These are phyloP conservation scores for Acanthamoeba pearcei DNA, from an alignment of 208 protist genomes.

Conservation along the genomic window DNA sequence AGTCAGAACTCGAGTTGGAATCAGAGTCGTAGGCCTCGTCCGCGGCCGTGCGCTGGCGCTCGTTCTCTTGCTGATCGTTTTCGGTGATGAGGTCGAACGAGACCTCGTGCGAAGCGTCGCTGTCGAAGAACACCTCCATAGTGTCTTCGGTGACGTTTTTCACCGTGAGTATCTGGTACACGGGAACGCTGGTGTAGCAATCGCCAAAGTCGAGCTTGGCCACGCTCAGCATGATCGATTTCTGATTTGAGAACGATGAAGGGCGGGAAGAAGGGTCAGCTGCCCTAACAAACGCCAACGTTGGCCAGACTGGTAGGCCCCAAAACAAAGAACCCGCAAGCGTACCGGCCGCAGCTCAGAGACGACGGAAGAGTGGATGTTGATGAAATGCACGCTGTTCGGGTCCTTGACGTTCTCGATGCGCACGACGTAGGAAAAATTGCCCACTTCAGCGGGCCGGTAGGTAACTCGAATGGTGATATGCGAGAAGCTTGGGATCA, in stretches of 20 bases:
- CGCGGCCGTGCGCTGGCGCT: background rate
- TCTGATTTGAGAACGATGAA: conserved; percentile 19
- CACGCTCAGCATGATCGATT: conserved; percentile 79
- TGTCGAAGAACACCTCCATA: conserved; percentile 80
- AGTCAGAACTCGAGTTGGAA: background rate
- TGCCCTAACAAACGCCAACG: too few relatives aligned
- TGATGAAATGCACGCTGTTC: conserved; percentile 76
- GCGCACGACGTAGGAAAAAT: conserved; percentile 79
- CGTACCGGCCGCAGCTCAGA: conserved; percentile 78
- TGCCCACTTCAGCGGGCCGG: conserved; percentile 67
- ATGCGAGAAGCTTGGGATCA: conserved; percentile 77
- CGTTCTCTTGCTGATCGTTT: background rate
- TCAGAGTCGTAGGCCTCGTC: conserved; percentile 47
- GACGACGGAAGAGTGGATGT: conserved; percentile 77
- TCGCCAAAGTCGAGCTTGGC: conserved; percentile 82
- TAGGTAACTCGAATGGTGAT: conserved; percentile 76
- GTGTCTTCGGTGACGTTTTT: conserved; percentile 82
- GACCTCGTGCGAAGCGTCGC: conserved; percentile 76
- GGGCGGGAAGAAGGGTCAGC: background rate
- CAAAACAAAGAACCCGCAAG: background rate
- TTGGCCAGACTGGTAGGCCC: background rate
- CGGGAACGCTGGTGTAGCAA: conserved; percentile 79
- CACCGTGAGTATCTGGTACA: conserved; percentile 75
- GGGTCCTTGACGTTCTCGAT: conserved; percentile 82
- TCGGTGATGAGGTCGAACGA: conserved; percentile 80